These are phyloP conservation scores for Priceomyces fermenticarens DNA, from an alignment of 805 yeast species.

Conservation along the genomic window DNA sequence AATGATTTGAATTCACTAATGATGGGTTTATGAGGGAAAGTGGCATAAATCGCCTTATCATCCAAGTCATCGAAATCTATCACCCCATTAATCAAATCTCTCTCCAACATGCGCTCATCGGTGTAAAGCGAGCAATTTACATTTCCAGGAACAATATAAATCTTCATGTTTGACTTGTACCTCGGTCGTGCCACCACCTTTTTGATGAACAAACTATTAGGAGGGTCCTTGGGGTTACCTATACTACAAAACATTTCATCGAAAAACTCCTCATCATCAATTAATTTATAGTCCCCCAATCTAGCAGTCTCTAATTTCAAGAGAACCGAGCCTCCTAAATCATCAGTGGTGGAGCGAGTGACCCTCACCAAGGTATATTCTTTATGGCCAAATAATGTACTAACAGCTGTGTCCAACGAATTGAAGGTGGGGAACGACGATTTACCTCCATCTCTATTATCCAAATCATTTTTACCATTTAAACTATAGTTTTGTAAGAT, in stretches of 20 bases:
- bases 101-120: conserved; percentile 47
- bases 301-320: conserved; percentile 53
- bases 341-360: conserved; percentile 53
- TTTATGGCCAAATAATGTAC: conserved; percentile 36
- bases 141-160: conserved; percentile 49
- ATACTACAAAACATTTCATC: conserved; percentile 38
- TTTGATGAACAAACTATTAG: conserved; percentile 50
- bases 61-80: conserved; percentile 30
- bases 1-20: conserved; percentile 9
- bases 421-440: conserved; percentile 28
- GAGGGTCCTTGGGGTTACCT: conserved; percentile 41
- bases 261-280: conserved; percentile 46
- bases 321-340: conserved; percentile 49
- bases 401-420: conserved; percentile 46
- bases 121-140: conserved; percentile 40
- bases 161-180: conserved; percentile 60
- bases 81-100: conserved; percentile 51
- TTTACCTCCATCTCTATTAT: background rate
- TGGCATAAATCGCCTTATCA: conserved; percentile 14
- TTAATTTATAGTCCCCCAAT: conserved; percentile 49
- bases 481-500: conserved; percentile 31
- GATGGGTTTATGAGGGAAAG: conserved; percentile 15
- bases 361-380: conserved; percentile 49
- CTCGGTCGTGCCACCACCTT: conserved; percentile 60
- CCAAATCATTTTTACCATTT: conserved; percentile 4